A percentile compares a stretch with the other conserved stretches of the same genome.
Evolutionary conservation across 2,329 filamentous ascomycete genomes (phyloP).

Genomic region (Passalora sequoiae): DNA sequence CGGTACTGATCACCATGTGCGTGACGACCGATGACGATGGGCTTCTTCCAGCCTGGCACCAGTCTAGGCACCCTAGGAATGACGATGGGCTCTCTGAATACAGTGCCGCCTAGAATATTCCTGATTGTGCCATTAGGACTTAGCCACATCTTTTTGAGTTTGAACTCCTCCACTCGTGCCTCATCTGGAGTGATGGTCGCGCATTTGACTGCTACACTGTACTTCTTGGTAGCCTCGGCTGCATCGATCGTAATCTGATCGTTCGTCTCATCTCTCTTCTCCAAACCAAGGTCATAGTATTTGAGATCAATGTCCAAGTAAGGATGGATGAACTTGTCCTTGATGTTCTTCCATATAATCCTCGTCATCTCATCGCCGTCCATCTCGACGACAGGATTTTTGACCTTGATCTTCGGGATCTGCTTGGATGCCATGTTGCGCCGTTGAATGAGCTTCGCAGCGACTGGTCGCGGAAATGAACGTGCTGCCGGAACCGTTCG

Average conservation of each 20-base stretch:
- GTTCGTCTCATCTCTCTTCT: slow-evolving; percentile 92
- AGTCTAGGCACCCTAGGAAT: slow-evolving; percentile 89
- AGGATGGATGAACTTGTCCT: slow-evolving; percentile 95
- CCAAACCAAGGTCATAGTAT: slow-evolving; percentile 59
- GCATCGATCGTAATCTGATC: slow-evolving; percentile 94
- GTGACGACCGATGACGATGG: slow-evolving; percentile 97
- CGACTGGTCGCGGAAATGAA: slow-evolving; percentile 30
- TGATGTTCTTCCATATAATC: slow-evolving; percentile 99
- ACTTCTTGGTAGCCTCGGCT: slow-evolving; percentile 97
- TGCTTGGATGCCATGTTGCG: slow-evolving; percentile 35
- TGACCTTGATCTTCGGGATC: slow-evolving; percentile 91
- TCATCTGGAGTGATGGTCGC: slow-evolving; percentile 99
- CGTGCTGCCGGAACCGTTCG: slow-evolving; percentile 20
- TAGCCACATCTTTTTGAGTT: slow-evolving; percentile 99
- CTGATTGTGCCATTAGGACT: slow-evolving; percentile 87
- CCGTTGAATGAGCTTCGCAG: slow-evolving; percentile 33
- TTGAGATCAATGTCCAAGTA: slow-evolving; percentile 97
- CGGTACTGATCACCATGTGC: slow-evolving; percentile 99
- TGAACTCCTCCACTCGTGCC: slow-evolving; percentile 93
- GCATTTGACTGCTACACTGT: slow-evolving; percentile 97
- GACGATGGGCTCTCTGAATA: slow-evolving; percentile 98
- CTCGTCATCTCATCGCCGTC: slow-evolving; percentile 95
- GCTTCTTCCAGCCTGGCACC: slow-evolving; percentile 96
- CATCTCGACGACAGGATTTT: slow-evolving; percentile 97
- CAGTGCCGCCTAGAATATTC: slow-evolving; percentile 76